These are phyloP conservation scores for Phoenix dactylifera DNA, from an alignment of 176 grass and related monocot species.

Conservation along the genomic window DNA sequence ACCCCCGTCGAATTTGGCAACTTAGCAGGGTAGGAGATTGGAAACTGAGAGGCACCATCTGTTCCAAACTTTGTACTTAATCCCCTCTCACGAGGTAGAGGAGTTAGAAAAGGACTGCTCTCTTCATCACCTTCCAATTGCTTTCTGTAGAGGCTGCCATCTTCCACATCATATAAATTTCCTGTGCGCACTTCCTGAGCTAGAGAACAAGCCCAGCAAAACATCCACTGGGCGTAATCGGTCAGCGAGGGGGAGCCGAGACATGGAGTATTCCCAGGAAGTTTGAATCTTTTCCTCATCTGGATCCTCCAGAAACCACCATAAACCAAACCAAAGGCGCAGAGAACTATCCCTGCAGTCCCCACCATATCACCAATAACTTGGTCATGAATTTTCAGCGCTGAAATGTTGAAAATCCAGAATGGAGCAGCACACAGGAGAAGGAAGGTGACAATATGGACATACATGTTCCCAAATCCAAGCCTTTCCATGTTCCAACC, in stretches of 20 bases:
- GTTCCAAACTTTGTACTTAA: not conserved
- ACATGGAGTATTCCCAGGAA: slow-evolving; percentile 25
- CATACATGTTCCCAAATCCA: slow-evolving; percentile 52
- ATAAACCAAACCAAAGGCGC: slow-evolving; percentile 47
- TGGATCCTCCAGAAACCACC: slow-evolving; percentile 78
- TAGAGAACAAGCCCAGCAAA: slow-evolving; percentile 67
- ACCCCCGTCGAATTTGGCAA: too few species aligned
- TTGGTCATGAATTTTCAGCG: slow-evolving; percentile 37
- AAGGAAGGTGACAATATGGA: slow-evolving; percentile 51
- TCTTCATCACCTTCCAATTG: not conserved
- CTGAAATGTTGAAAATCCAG: slow-evolving; percentile 62
- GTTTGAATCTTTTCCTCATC: slow-evolving; percentile 42
- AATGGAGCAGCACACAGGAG: slow-evolving; percentile 66
- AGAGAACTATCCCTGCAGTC: slow-evolving; percentile 40
- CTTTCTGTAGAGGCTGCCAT: slow-evolving; percentile 40
- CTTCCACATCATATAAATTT: slow-evolving; percentile 43
- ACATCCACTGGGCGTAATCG: slow-evolving; percentile 63
- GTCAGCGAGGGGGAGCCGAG: slow-evolving; percentile 36
- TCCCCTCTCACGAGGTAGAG: slow-evolving; percentile 1
- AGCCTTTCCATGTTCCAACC: slow-evolving; percentile 82
- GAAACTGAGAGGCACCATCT: not conserved
- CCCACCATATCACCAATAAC: slow-evolving; percentile 40
- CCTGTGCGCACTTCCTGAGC: slow-evolving; percentile 77
- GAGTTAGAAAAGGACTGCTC: not conserved
- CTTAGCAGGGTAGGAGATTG: too few species aligned